Evolutionary conservation across 1,139 yeast species (phyloP).

Genomic region (Scheffersomyces titani): DNA sequence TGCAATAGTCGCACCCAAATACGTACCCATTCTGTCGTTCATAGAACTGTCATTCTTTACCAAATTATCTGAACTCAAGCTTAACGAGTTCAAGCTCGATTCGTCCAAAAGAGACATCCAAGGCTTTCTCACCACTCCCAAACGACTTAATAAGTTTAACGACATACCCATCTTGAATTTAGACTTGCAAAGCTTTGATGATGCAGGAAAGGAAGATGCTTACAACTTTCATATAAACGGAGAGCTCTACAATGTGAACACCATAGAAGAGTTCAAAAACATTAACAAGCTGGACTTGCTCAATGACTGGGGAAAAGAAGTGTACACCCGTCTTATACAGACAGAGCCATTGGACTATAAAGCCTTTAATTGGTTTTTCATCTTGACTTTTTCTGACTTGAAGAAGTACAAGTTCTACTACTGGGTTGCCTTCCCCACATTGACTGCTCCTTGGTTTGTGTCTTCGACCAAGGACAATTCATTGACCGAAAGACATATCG

Average conservation of each 20-base stretch:
- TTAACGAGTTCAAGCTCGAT: conserved; percentile 66
- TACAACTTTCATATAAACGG: conserved; percentile 19
- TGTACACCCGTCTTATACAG: conserved; percentile 16
- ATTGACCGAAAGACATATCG: background rate
- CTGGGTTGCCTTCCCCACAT: conserved; percentile 83
- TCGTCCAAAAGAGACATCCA: conserved; percentile 44
- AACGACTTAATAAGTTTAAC: conserved; percentile 38
- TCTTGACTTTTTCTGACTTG: conserved; percentile 81
- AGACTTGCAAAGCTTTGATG: conserved; percentile 46
- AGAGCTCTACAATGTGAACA: conserved; percentile 63
- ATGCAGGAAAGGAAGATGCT: conserved; percentile 31
- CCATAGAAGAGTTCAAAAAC: conserved; percentile 78
- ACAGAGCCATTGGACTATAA: conserved; percentile 10
- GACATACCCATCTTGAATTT: conserved; percentile 40
- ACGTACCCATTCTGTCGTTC: conserved; percentile 65
- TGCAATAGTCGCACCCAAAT: conserved; percentile 27
- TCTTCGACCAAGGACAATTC: conserved; percentile 3
- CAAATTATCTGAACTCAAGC: conserved; percentile 63
- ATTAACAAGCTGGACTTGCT: conserved; percentile 63
- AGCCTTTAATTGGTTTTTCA: conserved; percentile 43
- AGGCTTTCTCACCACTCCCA: conserved; percentile 34
- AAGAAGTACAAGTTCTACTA: conserved; percentile 85
- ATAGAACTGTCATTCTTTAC: conserved; percentile 87
- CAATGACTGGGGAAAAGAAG: conserved; percentile 40
- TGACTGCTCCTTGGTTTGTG: conserved; percentile 48